Conservation (phyloP, 75 land plant species). For the Cryptomeria japonica region DNA sequence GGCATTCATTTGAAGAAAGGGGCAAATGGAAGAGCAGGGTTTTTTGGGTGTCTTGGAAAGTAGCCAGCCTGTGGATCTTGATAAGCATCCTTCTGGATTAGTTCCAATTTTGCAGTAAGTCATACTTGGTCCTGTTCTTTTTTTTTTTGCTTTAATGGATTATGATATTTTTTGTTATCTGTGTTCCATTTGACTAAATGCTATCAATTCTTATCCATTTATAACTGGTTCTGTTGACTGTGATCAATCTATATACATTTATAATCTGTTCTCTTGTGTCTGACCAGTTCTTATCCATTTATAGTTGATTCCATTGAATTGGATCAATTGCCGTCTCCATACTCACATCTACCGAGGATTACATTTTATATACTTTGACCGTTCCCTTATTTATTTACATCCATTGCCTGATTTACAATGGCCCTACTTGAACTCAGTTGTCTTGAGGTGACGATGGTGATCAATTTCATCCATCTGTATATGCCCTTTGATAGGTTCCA, state of each 20-base stretch:
- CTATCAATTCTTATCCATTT: too few species aligned
- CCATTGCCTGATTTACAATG: too few species aligned
- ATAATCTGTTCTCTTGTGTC: neutral
- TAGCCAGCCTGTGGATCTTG: slow-evolving; percentile 80
- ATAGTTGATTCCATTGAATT: neutral
- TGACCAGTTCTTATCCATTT: neutral
- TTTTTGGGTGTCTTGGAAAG: slow-evolving; percentile 32
- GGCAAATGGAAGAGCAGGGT: slow-evolving; percentile 33
- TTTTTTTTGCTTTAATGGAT: too few species aligned
- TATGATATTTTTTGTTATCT: too few species aligned
- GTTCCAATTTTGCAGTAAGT: slow-evolving; percentile 93
- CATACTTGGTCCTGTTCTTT: neutral
- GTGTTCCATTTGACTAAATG: too few species aligned
- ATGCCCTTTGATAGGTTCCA: too few species aligned
- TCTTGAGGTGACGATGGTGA: too few species aligned
- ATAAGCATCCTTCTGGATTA: slow-evolving; percentile 93
- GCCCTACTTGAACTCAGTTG: too few species aligned
- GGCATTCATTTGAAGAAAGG: neutral
- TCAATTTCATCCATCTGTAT: too few species aligned
- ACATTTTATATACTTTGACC: too few species aligned
- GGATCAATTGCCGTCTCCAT: neutral
- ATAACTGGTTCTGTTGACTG: neutral
- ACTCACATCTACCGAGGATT: too few species aligned
- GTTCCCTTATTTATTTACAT: too few species aligned
- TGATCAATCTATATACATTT: neutral